Evolutionary conservation across 2,329 filamentous ascomycete species (phyloP).

Genomic region (Apiospora sp.): DNA sequence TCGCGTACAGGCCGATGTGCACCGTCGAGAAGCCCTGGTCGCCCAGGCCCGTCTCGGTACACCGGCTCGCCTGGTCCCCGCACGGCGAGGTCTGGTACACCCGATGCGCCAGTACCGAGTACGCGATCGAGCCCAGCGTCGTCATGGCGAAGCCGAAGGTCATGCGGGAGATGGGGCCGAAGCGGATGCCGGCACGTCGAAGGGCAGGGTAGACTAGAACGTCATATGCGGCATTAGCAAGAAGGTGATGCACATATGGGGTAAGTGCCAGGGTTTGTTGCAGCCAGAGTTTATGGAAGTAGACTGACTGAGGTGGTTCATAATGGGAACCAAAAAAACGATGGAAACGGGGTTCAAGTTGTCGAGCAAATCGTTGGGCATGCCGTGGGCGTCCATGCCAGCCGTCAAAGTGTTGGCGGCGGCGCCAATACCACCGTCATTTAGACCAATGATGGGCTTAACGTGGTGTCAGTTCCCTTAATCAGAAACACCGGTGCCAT

Average conservation of each 20-base stretch:
- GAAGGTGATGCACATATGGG: no score
- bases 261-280: no score
- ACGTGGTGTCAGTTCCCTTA: conserved; percentile 36
- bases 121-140: conserved; percentile 61
- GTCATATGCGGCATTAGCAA: conserved; percentile 21
- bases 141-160: conserved; percentile 62
- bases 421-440: conserved; percentile 56
- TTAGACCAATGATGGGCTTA: conserved; percentile 51
- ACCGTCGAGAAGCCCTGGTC: conserved; percentile 42
- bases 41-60: conserved; percentile 42
- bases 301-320: conserved; percentile 52
- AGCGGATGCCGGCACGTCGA: conserved; percentile 57
- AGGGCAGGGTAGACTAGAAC: conserved; percentile 65
- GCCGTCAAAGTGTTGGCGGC: conserved; percentile 51
- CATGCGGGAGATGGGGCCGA: conserved; percentile 65
- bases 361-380: conserved; percentile 67
- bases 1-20: conserved; percentile 60
- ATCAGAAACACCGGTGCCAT: not conserved
- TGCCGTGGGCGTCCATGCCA: conserved; percentile 50
- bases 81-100: conserved; percentile 66
- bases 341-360: conserved; percentile 68
- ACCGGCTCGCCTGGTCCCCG: conserved; percentile 31
- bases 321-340: conserved; percentile 62
- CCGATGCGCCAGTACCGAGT: conserved; percentile 63
- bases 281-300: conserved; percentile 49